Conservation (phyloP, 2,329 filamentous ascomycete species). For the Tolypocladium paradoxum region DNA sequence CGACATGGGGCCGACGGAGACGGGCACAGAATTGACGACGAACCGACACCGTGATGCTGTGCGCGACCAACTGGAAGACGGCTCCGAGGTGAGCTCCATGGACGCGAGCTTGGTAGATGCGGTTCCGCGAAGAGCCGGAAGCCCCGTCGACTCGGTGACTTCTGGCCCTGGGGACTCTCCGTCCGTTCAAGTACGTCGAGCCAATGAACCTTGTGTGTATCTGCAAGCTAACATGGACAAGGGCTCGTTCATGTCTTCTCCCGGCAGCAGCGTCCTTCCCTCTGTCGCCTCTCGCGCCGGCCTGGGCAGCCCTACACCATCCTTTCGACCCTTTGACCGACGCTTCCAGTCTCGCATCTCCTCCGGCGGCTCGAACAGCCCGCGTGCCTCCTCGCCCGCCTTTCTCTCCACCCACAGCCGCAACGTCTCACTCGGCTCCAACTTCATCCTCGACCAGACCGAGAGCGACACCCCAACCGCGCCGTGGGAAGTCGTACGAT, state of each 20-base stretch:
- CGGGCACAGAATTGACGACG: constrained; percentile 13
- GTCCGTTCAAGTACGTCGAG: constrained; percentile 58
- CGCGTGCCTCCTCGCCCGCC: constrained; percentile 66
- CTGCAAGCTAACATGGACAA: constrained; percentile 22
- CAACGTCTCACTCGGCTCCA: constrained; percentile 67
- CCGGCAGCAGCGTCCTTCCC: constrained; percentile 63
- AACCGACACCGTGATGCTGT: constrained; percentile 35
- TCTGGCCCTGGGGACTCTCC: constrained; percentile 78
- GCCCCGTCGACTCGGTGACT: constrained; percentile 55
- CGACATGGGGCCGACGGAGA: constrained; percentile 4
- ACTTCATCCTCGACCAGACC: constrained; percentile 48
- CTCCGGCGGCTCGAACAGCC: constrained; percentile 42
- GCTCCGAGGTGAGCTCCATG: constrained; percentile 41
- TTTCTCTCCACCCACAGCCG: constrained; percentile 70
- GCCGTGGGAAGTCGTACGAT: constrained; percentile 94
- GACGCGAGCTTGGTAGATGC: constrained; percentile 36
- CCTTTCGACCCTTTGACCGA: constrained; percentile 86
- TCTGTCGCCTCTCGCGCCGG: constrained; percentile 57
- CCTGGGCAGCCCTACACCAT: constrained; percentile 62
- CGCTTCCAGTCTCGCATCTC: constrained; percentile 82
- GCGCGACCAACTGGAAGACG: constrained; percentile 30
- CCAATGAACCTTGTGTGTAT: neutral
- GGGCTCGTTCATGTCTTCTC: constrained; percentile 53
- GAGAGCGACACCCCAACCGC: constrained; percentile 63
- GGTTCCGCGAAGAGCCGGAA: constrained; percentile 45